Conservation (phyloP, 208 protist genomes). For the Trypanosoma platydactyli region DNA sequence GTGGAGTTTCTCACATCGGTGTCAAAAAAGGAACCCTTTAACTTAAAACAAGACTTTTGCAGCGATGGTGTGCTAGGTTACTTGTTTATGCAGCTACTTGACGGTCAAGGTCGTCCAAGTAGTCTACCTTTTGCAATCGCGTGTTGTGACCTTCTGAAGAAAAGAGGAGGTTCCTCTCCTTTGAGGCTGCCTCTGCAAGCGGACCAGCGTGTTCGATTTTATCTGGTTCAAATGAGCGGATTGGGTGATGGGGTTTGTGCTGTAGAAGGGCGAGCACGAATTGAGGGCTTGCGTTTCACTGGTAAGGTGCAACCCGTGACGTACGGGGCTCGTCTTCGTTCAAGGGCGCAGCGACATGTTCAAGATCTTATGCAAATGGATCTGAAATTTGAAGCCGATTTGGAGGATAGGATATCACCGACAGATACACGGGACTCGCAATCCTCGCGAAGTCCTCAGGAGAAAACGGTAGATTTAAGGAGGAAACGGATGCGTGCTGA, state of each 20-base stretch:
- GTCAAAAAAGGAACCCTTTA: too few species aligned
- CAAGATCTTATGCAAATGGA: slow-evolving; percentile 11
- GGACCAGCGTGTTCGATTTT: slow-evolving; percentile 34
- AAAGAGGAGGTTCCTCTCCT: slow-evolving; percentile 18
- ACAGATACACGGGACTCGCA: not conserved
- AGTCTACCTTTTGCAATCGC: slow-evolving; percentile 38
- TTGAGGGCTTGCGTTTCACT: slow-evolving; percentile 24
- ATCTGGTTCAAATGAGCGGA: slow-evolving; percentile 21
- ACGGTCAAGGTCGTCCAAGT: slow-evolving; percentile 33
- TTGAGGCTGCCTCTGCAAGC: slow-evolving; percentile 30
- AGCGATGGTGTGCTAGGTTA: slow-evolving; percentile 7
- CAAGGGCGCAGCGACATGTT: slow-evolving; percentile 15
- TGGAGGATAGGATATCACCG: slow-evolving; percentile 3
- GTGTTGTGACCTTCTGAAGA: slow-evolving; percentile 18
- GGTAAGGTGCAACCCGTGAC: slow-evolving; percentile 8
- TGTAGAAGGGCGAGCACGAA: not conserved
- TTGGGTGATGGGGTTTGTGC: not conserved
- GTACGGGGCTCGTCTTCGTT: not conserved
- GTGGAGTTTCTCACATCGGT: slow-evolving; percentile 20
- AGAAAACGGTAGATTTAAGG: slow-evolving; percentile 14
- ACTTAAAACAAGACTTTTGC: not conserved
- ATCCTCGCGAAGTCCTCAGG: not conserved
- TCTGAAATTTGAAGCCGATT: slow-evolving; percentile 22
- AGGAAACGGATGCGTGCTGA: slow-evolving; percentile 3
- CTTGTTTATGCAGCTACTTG: slow-evolving; percentile 44